phyloP scores from a whole-genome alignment of 306 rosid species.

The Trifolium repens region DNA sequence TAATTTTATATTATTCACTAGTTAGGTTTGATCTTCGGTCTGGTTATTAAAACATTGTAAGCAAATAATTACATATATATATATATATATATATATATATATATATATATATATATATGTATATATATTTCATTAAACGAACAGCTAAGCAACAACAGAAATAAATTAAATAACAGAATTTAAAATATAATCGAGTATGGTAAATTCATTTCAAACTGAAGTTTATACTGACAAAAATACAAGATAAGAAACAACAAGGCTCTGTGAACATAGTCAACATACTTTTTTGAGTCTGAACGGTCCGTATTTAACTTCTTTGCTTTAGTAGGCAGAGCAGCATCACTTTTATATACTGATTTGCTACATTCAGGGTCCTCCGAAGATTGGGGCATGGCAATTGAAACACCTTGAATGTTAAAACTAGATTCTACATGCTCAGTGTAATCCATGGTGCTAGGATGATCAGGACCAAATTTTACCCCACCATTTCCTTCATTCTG shows the following conservation, averaged over 20 bases:
- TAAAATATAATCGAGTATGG: slow-evolving; percentile 10
- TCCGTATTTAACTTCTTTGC: slow-evolving; percentile 69
- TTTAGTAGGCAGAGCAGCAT: slow-evolving; percentile 71
- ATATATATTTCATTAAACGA: slow-evolving; percentile 8
- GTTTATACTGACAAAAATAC: slow-evolving; percentile 11
- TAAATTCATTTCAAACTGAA: slow-evolving; percentile 20
- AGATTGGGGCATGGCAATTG: slow-evolving; percentile 77
- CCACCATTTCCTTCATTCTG: slow-evolving; percentile 56
- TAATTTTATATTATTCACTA: background rate
- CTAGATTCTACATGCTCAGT: slow-evolving; percentile 79
- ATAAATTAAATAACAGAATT: slow-evolving; percentile 13
- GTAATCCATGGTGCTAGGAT: slow-evolving; percentile 56
- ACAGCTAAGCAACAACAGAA: slow-evolving; percentile 2
- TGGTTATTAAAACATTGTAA: background rate
- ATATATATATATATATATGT: too few species aligned
- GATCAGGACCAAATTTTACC: slow-evolving; percentile 58
- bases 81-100: too few species aligned
- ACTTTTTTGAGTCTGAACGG: slow-evolving; percentile 84
- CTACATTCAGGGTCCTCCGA: slow-evolving; percentile 72
- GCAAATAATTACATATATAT: slow-evolving; percentile 6
- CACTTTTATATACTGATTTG: slow-evolving; percentile 64
- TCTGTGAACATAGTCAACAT: slow-evolving; percentile 55
- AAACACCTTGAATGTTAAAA: slow-evolving; percentile 68
- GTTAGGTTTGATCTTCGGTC: background rate
- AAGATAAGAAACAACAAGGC: slow-evolving; percentile 25